Base-by-base conservation (phyloP, 306 rosid species). In the Dalbergia cochinchinensis region DNA sequence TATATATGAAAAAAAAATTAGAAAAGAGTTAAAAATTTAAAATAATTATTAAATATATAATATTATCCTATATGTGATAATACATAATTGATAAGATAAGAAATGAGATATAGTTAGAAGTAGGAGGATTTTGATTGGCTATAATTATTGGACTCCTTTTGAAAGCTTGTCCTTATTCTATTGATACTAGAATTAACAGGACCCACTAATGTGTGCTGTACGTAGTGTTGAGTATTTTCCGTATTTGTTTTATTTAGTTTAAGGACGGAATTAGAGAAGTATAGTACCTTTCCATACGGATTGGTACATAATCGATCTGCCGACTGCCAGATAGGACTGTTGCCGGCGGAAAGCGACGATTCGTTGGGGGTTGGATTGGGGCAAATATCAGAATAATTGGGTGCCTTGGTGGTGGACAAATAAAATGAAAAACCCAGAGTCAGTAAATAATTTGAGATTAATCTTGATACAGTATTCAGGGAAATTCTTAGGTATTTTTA, bases 141-240 rank as follows among this genome's bases (percentile, higher is more conserved):
- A 63, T 58, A 61, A 18, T 41, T 74, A 37, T 73, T 80, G 79
- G 80, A 83, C 73, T 80, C 79, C 51, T 60, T 44, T 34, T 33
- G 42, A 58, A 26, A 6, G 55, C 35, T 71, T 71, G 50, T 72
- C 53, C 67, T 81, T 75, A 71, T 70, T 58, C 41, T 61, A 47
- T 37, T 62, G 86, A 61, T 60, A 45, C 66, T 78, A 61, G 59
- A 55, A 55, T 82, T 50, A 62, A 77, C 57, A 63, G 80, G 74
- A 59, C 39, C 62, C 80, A 73, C 60, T 7, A 35, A 67, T 13
- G 47, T 42, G 12, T 42, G 11, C 11, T 6, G 41, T 59, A 15
- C 31, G 69, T 8, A 35, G 31, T 18, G 57, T 15, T 31, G 18
- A 33, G 37, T 42, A 66, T 34, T 71, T 54, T 51, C 26, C 37